A percentile compares a stretch with the other conserved stretches of the same genome.
Evolutionary conservation across 2,329 filamentous ascomycete genomes (phyloP).

Genomic region (Colletotrichum viniferum): DNA sequence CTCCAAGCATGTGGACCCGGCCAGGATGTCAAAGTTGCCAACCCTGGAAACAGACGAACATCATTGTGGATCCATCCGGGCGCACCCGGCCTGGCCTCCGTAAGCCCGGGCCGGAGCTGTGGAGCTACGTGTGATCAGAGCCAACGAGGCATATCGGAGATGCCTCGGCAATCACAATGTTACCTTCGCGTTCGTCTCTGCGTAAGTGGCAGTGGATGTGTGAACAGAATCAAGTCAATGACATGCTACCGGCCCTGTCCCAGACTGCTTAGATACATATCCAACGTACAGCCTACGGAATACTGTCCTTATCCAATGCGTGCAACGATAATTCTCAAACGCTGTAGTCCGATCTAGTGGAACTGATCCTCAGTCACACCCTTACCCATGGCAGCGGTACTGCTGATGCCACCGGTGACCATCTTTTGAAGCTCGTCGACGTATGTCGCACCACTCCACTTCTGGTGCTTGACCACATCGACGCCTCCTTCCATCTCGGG

Average conservation of each 20-base stretch:
- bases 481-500: conserved; percentile 91
- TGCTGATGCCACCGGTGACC: conserved; percentile 91
- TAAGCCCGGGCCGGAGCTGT: background rate
- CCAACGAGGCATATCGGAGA: background rate
- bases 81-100: background rate
- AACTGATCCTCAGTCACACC: conserved; percentile 99
- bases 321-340: background rate
- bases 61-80: background rate
- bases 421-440: conserved; percentile 96
- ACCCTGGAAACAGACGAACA: background rate
- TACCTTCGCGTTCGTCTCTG: background rate
- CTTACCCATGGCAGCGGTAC: conserved; percentile 94
- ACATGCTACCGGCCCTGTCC: background rate
- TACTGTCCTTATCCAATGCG: background rate
- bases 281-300: background rate
- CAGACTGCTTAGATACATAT: background rate
- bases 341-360: conserved; percentile 43
- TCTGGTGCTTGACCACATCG: conserved; percentile 98
- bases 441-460: conserved; percentile 96
- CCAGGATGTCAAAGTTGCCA: background rate
- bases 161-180: background rate
- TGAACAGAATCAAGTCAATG: background rate
- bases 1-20: background rate
- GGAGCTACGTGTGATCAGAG: background rate
- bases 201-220: background rate